Evolutionary conservation across 1,284 basidiomycete species (phyloP).

Genomic region (Chalciporus sp.): DNA sequence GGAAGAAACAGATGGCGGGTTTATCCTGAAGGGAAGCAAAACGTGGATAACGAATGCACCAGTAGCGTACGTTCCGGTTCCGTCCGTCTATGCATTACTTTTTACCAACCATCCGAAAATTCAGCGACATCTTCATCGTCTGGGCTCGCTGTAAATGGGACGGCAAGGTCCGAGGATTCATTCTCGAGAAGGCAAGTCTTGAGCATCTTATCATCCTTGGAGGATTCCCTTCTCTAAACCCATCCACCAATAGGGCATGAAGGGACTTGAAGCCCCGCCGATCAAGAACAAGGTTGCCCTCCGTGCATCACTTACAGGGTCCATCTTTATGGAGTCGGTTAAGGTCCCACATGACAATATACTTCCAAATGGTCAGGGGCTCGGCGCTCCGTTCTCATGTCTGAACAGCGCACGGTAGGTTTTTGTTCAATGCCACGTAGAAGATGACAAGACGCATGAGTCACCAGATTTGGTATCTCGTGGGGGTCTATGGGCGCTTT

Average conservation of each 20-base stretch:
- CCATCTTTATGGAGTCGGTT: constrained; percentile 91
- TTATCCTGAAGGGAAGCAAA: constrained; percentile 88
- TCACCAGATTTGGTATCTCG: constrained; percentile 76
- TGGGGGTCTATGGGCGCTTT: constrained; percentile 96
- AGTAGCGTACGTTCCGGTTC: constrained; percentile 62
- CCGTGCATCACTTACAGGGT: constrained; percentile 89
- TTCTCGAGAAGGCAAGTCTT: constrained; percentile 78
- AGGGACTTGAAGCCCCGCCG: constrained; percentile 83
- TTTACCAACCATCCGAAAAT: constrained; percentile 14
- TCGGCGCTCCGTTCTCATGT: constrained; percentile 87
- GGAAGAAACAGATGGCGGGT: constrained; percentile 83
- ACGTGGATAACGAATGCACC: constrained; percentile 97
- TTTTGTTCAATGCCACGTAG: not conserved
- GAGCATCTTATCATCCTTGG: not conserved
- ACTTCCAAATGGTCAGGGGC: constrained; percentile 74
- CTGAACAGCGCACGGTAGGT: constrained; percentile 82
- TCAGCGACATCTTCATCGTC: constrained; percentile 82
- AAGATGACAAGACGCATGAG: not conserved
- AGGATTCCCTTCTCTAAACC: not conserved
- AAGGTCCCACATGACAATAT: constrained; percentile 69
- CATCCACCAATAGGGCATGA: constrained; percentile 57
- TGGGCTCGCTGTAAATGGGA: constrained; percentile 98
- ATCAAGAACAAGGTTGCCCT: constrained; percentile 95
- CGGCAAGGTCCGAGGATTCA: constrained; percentile 87
- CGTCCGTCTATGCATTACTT: not conserved